Percentiles rank a stretch among this genome's conserved stretches.
Evolutionary conservation across 2,329 filamentous ascomycete genomes (phyloP).

Genomic region (Hymenotorrendiella dingleyae): DNA sequence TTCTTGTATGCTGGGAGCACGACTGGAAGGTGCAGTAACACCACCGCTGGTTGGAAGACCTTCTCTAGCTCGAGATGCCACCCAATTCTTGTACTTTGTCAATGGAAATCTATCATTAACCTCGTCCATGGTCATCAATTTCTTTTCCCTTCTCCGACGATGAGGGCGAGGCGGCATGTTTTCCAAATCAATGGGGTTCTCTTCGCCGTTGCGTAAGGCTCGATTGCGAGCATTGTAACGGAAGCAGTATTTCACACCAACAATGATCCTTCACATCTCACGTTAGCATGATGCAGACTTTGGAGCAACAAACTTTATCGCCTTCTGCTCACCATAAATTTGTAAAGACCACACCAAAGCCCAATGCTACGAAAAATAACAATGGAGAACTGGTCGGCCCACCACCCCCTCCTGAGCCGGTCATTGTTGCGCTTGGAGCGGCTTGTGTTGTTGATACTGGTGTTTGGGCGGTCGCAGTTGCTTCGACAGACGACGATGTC

Average conservation of each 20-base stretch:
- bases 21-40: constrained; percentile 67
- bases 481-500: constrained; percentile 9
- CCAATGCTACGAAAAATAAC: constrained; percentile 89
- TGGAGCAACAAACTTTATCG: no score
- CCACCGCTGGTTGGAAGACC: constrained; percentile 81
- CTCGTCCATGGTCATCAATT: constrained; percentile 98
- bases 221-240: constrained; percentile 94
- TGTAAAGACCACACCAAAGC: constrained; percentile 97
- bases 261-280: constrained; percentile 78
- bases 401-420: constrained; percentile 23
- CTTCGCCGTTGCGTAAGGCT: constrained; percentile 66
- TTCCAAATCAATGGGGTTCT: constrained; percentile 83
- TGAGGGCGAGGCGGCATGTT: constrained; percentile 75
- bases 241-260: constrained; percentile 99
- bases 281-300: constrained; percentile 23
- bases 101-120: constrained; percentile 96
- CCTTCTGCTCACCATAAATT: constrained; percentile 79
- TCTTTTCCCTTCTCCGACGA: constrained; percentile 88
- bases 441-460: constrained; percentile 13
- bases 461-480: constrained; percentile 9
- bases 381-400: constrained; percentile 64
- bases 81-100: constrained; percentile 95
- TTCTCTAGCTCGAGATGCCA: constrained; percentile 72
- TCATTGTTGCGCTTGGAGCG: constrained; percentile 18
- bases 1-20: constrained; percentile 67